Conservation (phyloP, 495 filamentous ascomycete species). For the Podospora pseudoanserina region DNA sequence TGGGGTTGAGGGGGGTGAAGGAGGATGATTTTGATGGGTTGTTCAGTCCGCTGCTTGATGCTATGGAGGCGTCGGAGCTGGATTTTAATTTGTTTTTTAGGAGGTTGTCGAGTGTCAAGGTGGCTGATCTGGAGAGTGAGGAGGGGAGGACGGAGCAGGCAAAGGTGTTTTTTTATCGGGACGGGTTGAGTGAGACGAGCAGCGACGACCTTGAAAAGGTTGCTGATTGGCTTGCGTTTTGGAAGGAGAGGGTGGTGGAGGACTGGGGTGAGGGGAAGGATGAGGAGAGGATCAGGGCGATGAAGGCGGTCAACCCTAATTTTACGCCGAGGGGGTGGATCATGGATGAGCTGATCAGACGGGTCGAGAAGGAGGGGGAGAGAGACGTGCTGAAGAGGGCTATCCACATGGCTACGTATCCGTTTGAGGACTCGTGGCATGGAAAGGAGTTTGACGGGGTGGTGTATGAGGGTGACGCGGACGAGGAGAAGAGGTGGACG, state of each 20-base stretch:
- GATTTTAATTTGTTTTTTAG: constrained; percentile 95
- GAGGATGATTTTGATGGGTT: constrained; percentile 72
- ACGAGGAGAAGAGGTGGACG: constrained; percentile 79
- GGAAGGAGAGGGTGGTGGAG: constrained; percentile 61
- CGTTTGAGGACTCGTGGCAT: constrained; percentile 79
- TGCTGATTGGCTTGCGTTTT: constrained; percentile 70
- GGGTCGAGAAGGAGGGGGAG: constrained; percentile 81
- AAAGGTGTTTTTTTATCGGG: constrained; percentile 62
- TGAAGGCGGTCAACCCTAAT: constrained; percentile 86
- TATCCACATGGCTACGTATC: constrained; percentile 75
- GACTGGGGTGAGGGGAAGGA: constrained; percentile 72
- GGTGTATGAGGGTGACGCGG: constrained; percentile 43
- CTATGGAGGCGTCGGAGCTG: constrained; percentile 70
- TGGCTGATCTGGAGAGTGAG: constrained; percentile 58
- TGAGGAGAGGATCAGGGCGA: constrained; percentile 58
- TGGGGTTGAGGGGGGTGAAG: constrained; percentile 65
- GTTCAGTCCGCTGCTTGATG: constrained; percentile 77
- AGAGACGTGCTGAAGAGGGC: constrained; percentile 68
- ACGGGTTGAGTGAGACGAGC: constrained; percentile 55
- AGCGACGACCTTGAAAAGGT: constrained; percentile 59
- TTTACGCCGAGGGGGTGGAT: constrained; percentile 89
- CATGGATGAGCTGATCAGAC: constrained; percentile 83
- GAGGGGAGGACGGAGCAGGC: constrained; percentile 54
- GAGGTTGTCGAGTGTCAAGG: constrained; percentile 55
- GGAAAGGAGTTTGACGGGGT: constrained; percentile 36